Conservation (phyloP, 1,139 yeast genomes). For the Lodderomyces pseudojiufengensis region DNA sequence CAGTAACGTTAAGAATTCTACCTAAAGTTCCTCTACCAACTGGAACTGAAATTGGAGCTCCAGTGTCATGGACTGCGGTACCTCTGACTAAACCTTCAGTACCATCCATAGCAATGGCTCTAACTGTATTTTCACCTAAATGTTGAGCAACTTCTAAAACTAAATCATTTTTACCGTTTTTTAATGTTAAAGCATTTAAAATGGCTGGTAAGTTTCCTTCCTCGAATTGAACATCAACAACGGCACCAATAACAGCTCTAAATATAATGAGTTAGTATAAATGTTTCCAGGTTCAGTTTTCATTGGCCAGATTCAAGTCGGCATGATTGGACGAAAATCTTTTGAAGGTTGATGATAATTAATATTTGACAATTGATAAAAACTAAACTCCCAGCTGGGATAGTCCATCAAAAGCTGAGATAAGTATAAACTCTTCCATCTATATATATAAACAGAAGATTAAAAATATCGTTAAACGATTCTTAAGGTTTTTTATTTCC, state of each 20-base stretch:
- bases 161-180: slow-evolving; percentile 64
- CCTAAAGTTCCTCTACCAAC: slow-evolving; percentile 99
- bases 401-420: no score
- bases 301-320: slow-evolving; percentile 6
- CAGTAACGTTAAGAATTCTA: slow-evolving; percentile 96
- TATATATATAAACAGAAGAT: no score
- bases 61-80: slow-evolving; percentile 85
- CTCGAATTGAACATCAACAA: slow-evolving; percentile 98
- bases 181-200: slow-evolving; percentile 91
- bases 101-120: slow-evolving; percentile 99
- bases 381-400: no score
- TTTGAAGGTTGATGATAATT: background rate
- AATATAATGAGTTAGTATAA: slow-evolving; percentile 14
- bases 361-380: background rate
- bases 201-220: slow-evolving; percentile 97
- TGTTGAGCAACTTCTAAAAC: slow-evolving; percentile 99
- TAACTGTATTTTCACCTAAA: slow-evolving; percentile 99
- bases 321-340: background rate
- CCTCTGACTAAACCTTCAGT: slow-evolving; percentile 99
- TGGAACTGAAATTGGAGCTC: slow-evolving; percentile 98
- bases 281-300: slow-evolving; percentile 5
- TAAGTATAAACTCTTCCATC: no score
- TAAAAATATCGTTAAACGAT: no score
- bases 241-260: slow-evolving; percentile 99
- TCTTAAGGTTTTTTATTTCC: no score